Base-by-base conservation (phyloP, 2,329 filamentous ascomycete genomes). In the Colletotrichum navitas region DNA sequence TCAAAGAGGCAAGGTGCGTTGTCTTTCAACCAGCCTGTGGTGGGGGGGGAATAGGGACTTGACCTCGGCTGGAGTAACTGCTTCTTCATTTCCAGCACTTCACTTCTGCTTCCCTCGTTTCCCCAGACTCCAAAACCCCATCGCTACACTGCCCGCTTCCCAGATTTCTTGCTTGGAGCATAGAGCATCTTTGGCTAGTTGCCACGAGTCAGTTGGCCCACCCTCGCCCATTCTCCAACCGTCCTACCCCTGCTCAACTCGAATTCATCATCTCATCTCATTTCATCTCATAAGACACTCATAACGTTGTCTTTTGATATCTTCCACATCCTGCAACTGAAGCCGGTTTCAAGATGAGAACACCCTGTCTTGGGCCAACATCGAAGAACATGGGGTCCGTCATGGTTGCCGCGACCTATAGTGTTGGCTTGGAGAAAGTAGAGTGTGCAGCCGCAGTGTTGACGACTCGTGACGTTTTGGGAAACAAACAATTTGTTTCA, bases 241-340 rank as follows among this genome's bases (percentile, higher is more conserved):
- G 8, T 41, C 7, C 45, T 52, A 63, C 60, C 60, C 60, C 45
- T 63, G 60, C 45, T 63, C 34, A 52, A 63, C 60, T 63, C n/a
- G 34, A 52, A 4, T n/a, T 26, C 47, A n/a, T 41, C 18, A 16
- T n/a, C 26, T 45, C 32, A n/a, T 51, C 32, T 63, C 47, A n/a
- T 51, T n/a, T 63, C 47, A 12, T 39, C 32, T 39, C 24, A 41
- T 18, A 18, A 34, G 7, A 49, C 24, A 1, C 6, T 29, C 6
- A 8, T n/a, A 14, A 5, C 11, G n/a, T 24, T 21, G 18, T 14
- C n/a, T 41, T 41, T 26, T 36, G n/a, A 8, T 24, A 34, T 51
- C 14, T 34, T 41, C 6, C 26, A 8, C 18, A 52, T 26, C n/a
- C n/a, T 34, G 2, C 18, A 14, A 14, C 55, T 11, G 34, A 26